Conservation (phyloP, 495 filamentous ascomycete species). For the Tuber magnatum region DNA sequence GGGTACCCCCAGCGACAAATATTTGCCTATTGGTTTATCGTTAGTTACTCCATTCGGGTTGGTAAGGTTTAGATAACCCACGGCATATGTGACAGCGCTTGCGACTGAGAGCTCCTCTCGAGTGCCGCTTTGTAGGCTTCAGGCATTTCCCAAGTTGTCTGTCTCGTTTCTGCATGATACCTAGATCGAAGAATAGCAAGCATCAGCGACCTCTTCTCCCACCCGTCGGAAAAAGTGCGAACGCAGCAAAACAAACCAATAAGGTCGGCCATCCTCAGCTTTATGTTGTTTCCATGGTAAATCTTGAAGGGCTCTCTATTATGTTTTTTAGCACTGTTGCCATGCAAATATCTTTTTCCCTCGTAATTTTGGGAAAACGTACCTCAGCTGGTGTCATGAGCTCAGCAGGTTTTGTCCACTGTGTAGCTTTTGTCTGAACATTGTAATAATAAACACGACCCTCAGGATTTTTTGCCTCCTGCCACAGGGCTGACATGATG, state of each 20-base stretch:
- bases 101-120: slow-evolving; percentile 46
- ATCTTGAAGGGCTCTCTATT: slow-evolving; percentile 58
- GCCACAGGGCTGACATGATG: slow-evolving; percentile 65
- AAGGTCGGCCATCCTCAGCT: slow-evolving; percentile 74
- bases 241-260: slow-evolving; percentile 55
- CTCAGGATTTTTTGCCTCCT: slow-evolving; percentile 70
- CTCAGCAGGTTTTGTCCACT: slow-evolving; percentile 89
- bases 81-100: slow-evolving; percentile 50
- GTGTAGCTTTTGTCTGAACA: slow-evolving; percentile 71
- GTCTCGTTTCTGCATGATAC: slow-evolving; percentile 78
- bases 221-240: slow-evolving; percentile 9
- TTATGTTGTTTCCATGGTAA: slow-evolving; percentile 93
- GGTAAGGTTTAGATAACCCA: slow-evolving; percentile 45
- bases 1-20: slow-evolving; percentile 39
- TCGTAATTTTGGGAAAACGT: slow-evolving; percentile 6
- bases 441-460: slow-evolving; percentile 95
- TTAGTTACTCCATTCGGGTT: background rate
- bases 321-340: background rate
- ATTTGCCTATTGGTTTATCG: slow-evolving; percentile 18
- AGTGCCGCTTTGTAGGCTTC: slow-evolving; percentile 68
- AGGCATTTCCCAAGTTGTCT: slow-evolving; percentile 93
- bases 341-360: background rate
- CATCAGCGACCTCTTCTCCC: background rate
- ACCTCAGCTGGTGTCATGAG: slow-evolving; percentile 85
- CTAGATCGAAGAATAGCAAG: slow-evolving; percentile 15